Evolutionary conservation across 2,329 filamentous ascomycete genomes (phyloP), one percentile per base, ranked within the genome.

Genomic region (Aspergillus novofumigatus): DNA sequence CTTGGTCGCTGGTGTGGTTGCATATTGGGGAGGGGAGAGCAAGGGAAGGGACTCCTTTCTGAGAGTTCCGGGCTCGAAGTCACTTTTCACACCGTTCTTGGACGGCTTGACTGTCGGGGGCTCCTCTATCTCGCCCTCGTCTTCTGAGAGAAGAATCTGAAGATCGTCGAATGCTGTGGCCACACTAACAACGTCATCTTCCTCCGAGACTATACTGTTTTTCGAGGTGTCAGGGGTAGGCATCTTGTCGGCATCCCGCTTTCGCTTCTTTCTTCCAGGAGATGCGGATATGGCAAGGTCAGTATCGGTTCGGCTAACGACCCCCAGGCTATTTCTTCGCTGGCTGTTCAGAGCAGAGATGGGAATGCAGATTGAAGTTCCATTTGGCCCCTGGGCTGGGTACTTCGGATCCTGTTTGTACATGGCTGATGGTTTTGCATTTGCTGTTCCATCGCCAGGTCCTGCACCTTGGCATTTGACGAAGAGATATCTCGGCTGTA

Each of bases 401-500:
- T 74, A 58, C 0, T 35, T 10, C 1, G 71, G 69, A 53, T 78
- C 73, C 58, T 80, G 78, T 3, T 57, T 51, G 50, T 75, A 76
- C n/a, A 70, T 60, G 1, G 57, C 35, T 3, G 57, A 41, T 11
- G 58, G 47, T 17, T 51, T 54, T 21, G 56, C 29, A 11, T 54
- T 23, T 38, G 47, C 23, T 29, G 11, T 14, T 23, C 14, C 44
- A 17, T 6, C 14, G 35, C n/a, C 50, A 21, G 10, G n/a, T 4
- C 6, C 25, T n/a, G 25, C 11, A n/a, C 38, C 17, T 9, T 6
- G 7, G 7, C 71, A 70, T 52, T 75, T 65, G 44, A 90, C 84
- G 63, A 96, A 90, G 1, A 97, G 80, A 72, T 95, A 96, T 47
- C 92, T 84, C 26, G 91, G 92, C 67, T 95, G 91, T 58, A 96